phyloP scores from a whole-genome alignment of 345 rosid genomes.

The Linum lewisii region DNA sequence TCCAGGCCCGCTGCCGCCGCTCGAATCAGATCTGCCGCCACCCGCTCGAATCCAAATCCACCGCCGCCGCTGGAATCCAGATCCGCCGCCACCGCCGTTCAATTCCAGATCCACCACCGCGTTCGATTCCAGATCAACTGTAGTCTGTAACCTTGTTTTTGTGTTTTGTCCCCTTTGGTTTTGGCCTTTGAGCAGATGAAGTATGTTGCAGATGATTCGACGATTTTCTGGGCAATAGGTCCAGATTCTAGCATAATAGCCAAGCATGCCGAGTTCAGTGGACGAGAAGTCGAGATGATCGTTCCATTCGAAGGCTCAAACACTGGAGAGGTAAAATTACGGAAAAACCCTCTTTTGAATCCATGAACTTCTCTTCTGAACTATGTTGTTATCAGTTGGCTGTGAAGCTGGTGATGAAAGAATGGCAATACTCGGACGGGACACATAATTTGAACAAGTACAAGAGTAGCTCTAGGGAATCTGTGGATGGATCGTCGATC shows the following conservation, averaged over 20 bases:
- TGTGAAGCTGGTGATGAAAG: constrained; percentile 68
- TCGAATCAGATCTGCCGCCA: no score
- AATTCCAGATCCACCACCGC: no score
- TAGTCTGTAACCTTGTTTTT: no score
- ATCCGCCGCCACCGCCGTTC: no score
- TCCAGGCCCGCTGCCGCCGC: no score
- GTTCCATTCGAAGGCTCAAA: constrained; percentile 83
- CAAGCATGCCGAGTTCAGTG: constrained; percentile 62
- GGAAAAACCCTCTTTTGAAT: neutral
- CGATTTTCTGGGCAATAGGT: constrained; percentile 87
- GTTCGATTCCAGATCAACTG: no score
- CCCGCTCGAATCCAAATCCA: no score
- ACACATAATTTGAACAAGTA: constrained; percentile 52
- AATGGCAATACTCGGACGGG: constrained; percentile 96
- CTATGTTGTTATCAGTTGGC: constrained; percentile 51
- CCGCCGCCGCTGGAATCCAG: no score
- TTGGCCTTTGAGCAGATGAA: no score
- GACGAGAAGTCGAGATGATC: constrained; percentile 74
- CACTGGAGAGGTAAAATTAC: constrained; percentile 58
- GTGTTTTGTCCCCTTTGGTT: no score
- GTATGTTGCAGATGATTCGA: constrained; percentile 82
- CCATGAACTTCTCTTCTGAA: no score
- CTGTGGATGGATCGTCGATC: constrained; percentile 45
- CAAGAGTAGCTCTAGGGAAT: constrained; percentile 31
- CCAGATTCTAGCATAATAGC: constrained; percentile 66